Evolutionary conservation across 2,329 filamentous ascomycete species (phyloP), one percentile per base, ranked within the genome.

Genomic region (Leptographium procerum): DNA sequence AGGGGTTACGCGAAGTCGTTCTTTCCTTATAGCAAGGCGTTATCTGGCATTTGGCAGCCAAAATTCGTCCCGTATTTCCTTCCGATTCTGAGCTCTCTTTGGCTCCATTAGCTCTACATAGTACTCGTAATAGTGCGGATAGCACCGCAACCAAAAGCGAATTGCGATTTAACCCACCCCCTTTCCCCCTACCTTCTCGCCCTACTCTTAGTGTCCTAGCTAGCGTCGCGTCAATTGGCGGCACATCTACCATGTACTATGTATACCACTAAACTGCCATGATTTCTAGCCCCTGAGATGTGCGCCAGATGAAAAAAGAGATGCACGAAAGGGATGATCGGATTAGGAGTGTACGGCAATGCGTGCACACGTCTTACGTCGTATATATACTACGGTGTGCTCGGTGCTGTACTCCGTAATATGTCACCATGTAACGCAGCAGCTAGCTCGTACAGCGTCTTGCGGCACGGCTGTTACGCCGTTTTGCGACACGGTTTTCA

Each of bases 261-360:
- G n/a, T 43, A n/a, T 16, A 16, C 36, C 19, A 13, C 26, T 26
- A 11, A 45, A n/a, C 8, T 19, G 24, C 14, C 14, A 51, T 19
- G 40, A 31, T 31, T 29, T 55, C 53, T 47, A 55, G 52, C 52
- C 52, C 52, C 52, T 55, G 52, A 55, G 34, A 55, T n/a, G 13
- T 19, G 52, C 52, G 36, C 36, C 36, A n/a, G 34, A 11, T 29
- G 31, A 43, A 55, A 45, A 55, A 31, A n/a, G 33, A 40, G 52
- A 53, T 11, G 16, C 24, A 26, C 11, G 31, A 13, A 45, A n/a
- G 26, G 31, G 19, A n/a, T 29, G 19, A 13, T 8, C 6, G n/a
- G 26, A 31, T 14, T 31, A 14, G 14, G 16, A 51, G n/a, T 31
- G n/a, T n/a, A n/a, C n/a, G n/a, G n/a, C n/a, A n/a, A n/a, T n/a